These are phyloP conservation scores for Candida jianshihensis DNA, from an alignment of 805 yeast species.

Conservation along the genomic window DNA sequence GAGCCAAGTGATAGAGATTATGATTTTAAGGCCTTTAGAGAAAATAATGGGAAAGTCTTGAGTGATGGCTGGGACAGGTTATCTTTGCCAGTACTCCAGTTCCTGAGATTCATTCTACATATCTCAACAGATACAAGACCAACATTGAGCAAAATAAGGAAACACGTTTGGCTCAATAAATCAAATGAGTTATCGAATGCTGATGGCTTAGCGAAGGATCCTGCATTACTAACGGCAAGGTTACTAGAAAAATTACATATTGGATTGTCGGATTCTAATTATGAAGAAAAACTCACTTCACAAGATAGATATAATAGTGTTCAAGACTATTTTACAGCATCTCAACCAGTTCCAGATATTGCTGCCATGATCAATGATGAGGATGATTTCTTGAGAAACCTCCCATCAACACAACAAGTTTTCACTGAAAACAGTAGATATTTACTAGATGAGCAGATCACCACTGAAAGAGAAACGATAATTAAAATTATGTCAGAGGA, in stretches of 20 bases:
- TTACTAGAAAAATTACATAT: conserved; percentile 46
- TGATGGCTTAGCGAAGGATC: conserved; percentile 47
- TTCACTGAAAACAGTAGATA: conserved; percentile 31
- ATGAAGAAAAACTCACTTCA: conserved; percentile 15
- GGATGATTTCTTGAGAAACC: conserved; percentile 12
- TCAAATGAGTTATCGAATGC: conserved; percentile 35
- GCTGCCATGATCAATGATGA: conserved; percentile 36
- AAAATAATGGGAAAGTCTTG: conserved; percentile 38
- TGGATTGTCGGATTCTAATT: conserved; percentile 44
- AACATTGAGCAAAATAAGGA: conserved; percentile 31
- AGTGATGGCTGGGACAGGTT: conserved; percentile 50
- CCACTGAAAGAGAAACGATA: conserved; percentile 24
- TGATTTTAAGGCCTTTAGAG: conserved; percentile 35
- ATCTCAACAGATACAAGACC: conserved; percentile 40
- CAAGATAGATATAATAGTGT: conserved; percentile 18
- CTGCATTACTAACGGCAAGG: conserved; percentile 42
- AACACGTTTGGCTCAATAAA: conserved; percentile 51
- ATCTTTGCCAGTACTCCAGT: conserved; percentile 40
- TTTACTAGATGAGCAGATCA: conserved; percentile 20
- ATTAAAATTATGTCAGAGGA: conserved; percentile 38
- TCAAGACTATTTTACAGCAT: conserved; percentile 24
- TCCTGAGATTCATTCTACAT: conserved; percentile 46
- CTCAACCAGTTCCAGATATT: conserved; percentile 43
- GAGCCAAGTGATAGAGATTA: conserved; percentile 48
- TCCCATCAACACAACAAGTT: conserved; percentile 36